Evolutionary conservation across 768 basidiomycete species (phyloP).

Genomic region (Amyloporia xantha): DNA sequence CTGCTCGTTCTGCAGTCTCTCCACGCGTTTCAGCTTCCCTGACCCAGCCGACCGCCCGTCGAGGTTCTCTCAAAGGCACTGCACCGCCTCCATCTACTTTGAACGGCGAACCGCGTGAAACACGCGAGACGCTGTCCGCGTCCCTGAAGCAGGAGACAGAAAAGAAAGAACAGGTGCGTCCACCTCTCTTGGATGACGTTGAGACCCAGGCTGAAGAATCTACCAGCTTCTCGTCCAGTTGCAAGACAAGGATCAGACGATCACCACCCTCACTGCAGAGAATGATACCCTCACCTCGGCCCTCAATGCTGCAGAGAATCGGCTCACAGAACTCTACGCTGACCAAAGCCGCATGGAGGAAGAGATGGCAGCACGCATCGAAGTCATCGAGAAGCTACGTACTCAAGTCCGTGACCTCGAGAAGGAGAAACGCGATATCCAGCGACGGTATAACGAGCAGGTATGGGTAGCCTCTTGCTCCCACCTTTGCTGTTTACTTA

Average conservation of each 20-base stretch:
- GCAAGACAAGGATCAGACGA: conserved; percentile 72
- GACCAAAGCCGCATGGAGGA: conserved; percentile 79
- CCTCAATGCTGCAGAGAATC: conserved; percentile 61
- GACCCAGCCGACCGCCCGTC: conserved; percentile 38
- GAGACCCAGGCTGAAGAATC: conserved; percentile 8
- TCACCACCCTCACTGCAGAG: conserved; percentile 53
- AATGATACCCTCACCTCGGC: conserved; percentile 60
- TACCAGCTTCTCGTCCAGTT: conserved; percentile 68
- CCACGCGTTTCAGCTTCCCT: conserved; percentile 50
- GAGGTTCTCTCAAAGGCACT: conserved; percentile 40
- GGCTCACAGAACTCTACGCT: conserved; percentile 71
- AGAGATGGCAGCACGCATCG: conserved; percentile 75
- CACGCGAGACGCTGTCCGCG: conserved; percentile 48
- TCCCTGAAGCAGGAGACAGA: conserved; percentile 74
- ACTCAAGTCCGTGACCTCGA: conserved; percentile 79
- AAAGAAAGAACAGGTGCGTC: conserved; percentile 68
- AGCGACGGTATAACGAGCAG: conserved; percentile 85
- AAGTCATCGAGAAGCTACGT: conserved; percentile 77
- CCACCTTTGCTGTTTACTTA: not conserved
- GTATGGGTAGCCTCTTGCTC: conserved; percentile 30
- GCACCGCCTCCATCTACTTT: conserved; percentile 31
- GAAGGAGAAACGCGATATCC: conserved; percentile 79
- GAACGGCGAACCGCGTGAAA: conserved; percentile 44
- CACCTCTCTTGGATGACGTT: not conserved
- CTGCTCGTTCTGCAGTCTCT: conserved; percentile 60